Base-by-base conservation (phyloP, 164 flowering plant species). In the Liriodendron chinense region DNA sequence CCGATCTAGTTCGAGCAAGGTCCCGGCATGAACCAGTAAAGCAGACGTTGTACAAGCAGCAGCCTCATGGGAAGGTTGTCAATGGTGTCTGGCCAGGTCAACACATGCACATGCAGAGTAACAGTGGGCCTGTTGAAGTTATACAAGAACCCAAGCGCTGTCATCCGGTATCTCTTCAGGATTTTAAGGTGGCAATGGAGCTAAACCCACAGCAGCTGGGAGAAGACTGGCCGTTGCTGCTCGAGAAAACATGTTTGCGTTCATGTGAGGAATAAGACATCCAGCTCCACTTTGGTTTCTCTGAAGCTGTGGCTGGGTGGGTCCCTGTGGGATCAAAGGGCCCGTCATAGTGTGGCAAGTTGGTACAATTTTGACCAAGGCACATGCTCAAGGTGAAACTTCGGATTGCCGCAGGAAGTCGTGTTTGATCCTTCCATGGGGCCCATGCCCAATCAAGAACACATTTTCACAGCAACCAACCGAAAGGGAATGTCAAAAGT, bases 101-200 rank as follows among this genome's bases (percentile, higher is more conserved):
- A 82, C 92, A 88, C 59, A 72, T 80, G 70, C 90, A 86, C 78
- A 78, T 81, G 80, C 97, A 85, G 70, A 79, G 79, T 85, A 81
- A 82, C 69, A 68, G 74, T 77, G 86, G 82, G 20, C 65, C 81
- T 22, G 3, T 75, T 47, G 97, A 89, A 73, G 78, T 69, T 47
- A 69, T 78, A 70, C 87, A 83, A 64, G 94, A 85, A 71, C 83
- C 76, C 47, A 82, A 80, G 80, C 72, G 74, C 50, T 79, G 23
- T 10, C 62, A 72, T 69, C 85, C 87, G 8, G 81, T 92, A 80
- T 91, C 98, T 69, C 74, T 92, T 83, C 86, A 83, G 64, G 99
- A 96, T 79, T 94, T 96, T 81, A 94, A 85, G 75, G 92, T 88
- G 71, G 97, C 99, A 43, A 91, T 94, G 99, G 97, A 96, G 87